Conservation (phyloP, 139 green algal genomes). For the Astrephomene gubernaculifera region DNA sequence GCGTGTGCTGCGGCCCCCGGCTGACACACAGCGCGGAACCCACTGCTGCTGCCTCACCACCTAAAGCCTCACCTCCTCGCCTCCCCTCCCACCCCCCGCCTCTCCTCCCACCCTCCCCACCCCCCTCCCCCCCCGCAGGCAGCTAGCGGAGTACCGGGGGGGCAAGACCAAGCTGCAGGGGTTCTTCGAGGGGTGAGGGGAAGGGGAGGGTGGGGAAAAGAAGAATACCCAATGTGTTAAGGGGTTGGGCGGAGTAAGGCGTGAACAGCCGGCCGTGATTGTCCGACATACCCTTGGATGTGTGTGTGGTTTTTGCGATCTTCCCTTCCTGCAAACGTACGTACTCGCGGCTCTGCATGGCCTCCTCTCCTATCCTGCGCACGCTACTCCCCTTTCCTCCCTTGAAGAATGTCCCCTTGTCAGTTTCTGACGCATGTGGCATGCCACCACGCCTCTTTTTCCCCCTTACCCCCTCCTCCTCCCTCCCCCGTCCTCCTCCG, state of each 20-base stretch:
- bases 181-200: slow-evolving; percentile 84
- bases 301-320: background rate
- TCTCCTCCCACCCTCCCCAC: background rate
- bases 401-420: no score
- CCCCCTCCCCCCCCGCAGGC: slow-evolving; percentile 17
- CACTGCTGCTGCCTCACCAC: background rate
- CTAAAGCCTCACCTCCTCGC: background rate
- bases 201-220: no score
- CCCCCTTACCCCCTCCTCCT: background rate
- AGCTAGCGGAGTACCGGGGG: slow-evolving; percentile 76
- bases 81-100: no score
- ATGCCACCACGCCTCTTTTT: background rate
- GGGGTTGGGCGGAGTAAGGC: no score
- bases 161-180: slow-evolving; percentile 92
- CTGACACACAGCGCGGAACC: no score
- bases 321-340: background rate
- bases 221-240: no score
- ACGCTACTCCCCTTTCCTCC: background rate
- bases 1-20: background rate
- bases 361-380: background rate
- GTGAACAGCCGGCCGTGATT: background rate
- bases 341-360: background rate
- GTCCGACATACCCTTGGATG: background rate
- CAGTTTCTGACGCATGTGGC: background rate
- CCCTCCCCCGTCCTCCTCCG: background rate